Base-by-base conservation (phyloP, 805 yeast species). In the Candida sakaeoensis region DNA sequence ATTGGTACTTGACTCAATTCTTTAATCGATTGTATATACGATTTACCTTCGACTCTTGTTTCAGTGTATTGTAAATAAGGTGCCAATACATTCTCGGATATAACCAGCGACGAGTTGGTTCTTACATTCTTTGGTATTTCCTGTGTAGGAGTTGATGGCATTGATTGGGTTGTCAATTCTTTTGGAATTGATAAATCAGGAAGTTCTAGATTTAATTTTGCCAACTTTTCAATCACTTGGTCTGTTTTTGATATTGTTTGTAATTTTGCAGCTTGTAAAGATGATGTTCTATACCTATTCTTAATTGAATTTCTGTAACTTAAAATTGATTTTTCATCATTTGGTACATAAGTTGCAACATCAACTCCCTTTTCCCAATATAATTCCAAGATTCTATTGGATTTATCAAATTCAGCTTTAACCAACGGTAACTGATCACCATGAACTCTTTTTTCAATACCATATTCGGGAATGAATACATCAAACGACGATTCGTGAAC, bases 401-500 rank as follows among this genome's bases (percentile, higher is more conserved):
- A 53, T 55, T 82, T 85, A 58, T 86, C 90, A 58, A 85, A 93
- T 60, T 93, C 98, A 4, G 97, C 98, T 60, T 89, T 90, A 17
- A 78, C 78, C 46, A 91, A 70, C 8, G 98, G 98, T 41, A 93
- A 70, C 63, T 93, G 98, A 63, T 93, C 99, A 19, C 98, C 97
- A 55, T 93, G 99, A 16, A 90, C 96, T 54, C 97, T 75, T 62
- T 90, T 90, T 58, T 90, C 97, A 51, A 90, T 85, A 32, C 97
- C 97, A 65, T 89, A 84, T 49, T 88, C 96, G 2, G 96, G 96
- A 46, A 90, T 71, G 49, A 85, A 78, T 3, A 90, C 91, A 60
- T 93, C 99, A 65, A 93, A 93, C 2, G 98, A 87, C 1, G 96
- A 86, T 62, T 93, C 98, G 59, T 91, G 90, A 8, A 91, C 97